phyloP scores from a whole-genome alignment of 2,329 filamentous ascomycete genomes.

The Talaromyces sp. region DNA sequence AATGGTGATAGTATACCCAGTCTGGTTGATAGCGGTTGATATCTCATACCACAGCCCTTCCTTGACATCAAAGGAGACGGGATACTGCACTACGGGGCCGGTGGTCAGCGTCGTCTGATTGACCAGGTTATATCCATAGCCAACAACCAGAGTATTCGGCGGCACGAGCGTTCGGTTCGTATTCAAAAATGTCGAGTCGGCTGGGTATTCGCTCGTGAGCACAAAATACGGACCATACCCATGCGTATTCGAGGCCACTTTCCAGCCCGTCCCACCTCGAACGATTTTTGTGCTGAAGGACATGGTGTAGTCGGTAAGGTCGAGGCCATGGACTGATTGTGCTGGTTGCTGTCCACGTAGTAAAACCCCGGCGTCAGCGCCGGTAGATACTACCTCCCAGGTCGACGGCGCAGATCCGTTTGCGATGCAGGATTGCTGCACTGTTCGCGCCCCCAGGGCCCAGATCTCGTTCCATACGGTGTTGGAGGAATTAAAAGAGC shows the following conservation, averaged over 20 bases:
- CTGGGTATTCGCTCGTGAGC: background rate
- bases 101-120: background rate
- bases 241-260: background rate
- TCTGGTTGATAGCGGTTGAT: background rate
- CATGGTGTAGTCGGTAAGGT: background rate
- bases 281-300: background rate
- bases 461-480: background rate
- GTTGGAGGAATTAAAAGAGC: background rate
- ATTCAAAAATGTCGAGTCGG: background rate
- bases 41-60: too few species aligned
- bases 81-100: too few species aligned
- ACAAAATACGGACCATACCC: background rate
- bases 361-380: background rate
- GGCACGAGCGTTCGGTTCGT: background rate
- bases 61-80: too few species aligned
- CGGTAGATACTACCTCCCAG: background rate
- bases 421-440: background rate
- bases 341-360: background rate
- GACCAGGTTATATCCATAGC: background rate
- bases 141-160: background rate
- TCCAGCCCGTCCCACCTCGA: background rate
- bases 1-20: background rate
- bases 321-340: background rate
- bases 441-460: background rate
- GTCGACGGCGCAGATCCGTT: background rate